phyloP scores from a whole-genome alignment of 306 rosid genomes.

The Macrotyloma uniflorum region DNA sequence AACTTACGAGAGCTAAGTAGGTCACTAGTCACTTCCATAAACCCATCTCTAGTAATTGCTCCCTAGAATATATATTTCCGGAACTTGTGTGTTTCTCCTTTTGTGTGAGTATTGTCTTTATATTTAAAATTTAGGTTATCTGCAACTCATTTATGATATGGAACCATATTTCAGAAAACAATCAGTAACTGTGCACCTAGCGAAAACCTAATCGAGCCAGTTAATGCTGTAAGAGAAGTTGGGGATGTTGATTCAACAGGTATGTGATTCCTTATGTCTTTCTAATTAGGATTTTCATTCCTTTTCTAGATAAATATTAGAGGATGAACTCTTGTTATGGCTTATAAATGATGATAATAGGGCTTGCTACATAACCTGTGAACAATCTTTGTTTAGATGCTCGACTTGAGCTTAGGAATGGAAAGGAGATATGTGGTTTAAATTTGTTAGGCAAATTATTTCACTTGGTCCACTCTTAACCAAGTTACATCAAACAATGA shows the following conservation, averaged over 20 bases:
- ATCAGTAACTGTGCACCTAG: constrained; percentile 41
- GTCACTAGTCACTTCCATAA: background rate
- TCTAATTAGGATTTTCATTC: constrained; percentile 11
- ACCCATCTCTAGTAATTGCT: background rate
- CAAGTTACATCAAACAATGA: constrained; percentile 12
- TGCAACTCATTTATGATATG: constrained; percentile 36
- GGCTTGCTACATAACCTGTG: constrained; percentile 13
- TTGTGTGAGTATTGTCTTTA: constrained; percentile 8
- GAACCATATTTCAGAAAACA: constrained; percentile 64
- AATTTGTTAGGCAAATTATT: constrained; percentile 16
- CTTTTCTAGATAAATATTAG: constrained; percentile 4
- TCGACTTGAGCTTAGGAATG: constrained; percentile 24
- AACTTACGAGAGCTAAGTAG: background rate
- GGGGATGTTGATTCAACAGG: constrained; percentile 56
- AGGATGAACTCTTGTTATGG: constrained; percentile 22
- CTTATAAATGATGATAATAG: constrained; percentile 13
- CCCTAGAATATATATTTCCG: background rate
- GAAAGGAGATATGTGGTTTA: constrained; percentile 27
- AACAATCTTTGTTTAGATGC: constrained; percentile 20
- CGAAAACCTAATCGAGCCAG: constrained; percentile 51
- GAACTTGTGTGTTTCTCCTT: constrained; percentile 13
- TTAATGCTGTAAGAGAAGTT: constrained; percentile 45
- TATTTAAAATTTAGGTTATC: constrained; percentile 29
- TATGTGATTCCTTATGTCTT: constrained; percentile 38
- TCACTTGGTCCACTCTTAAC: constrained; percentile 30